phyloP scores from a whole-genome alignment of 768 basidiomycete species.

The Boletus rubroflammeus region DNA sequence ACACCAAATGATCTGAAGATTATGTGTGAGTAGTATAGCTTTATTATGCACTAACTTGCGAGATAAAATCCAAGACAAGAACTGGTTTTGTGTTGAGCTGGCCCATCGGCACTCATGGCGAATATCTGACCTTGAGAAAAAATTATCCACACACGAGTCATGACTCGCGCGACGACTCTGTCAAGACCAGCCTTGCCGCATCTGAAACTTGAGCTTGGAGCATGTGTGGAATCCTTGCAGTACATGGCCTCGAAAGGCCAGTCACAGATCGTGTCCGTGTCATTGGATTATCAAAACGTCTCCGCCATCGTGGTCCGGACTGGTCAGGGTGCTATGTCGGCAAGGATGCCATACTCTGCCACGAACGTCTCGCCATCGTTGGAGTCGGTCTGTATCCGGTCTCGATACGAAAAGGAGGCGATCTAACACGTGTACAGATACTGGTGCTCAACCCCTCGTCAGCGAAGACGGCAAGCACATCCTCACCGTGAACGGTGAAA shows the following conservation, averaged over 20 bases:
- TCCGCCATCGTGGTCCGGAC: constrained; percentile 94
- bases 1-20: too few species aligned
- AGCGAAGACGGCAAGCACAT: constrained; percentile 81
- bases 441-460: constrained; percentile 91
- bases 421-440: constrained; percentile 50
- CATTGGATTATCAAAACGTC: constrained; percentile 83
- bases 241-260: constrained; percentile 76
- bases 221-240: constrained; percentile 94
- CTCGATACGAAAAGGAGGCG: background rate
- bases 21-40: too few species aligned
- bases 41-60: too few species aligned
- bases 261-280: constrained; percentile 63
- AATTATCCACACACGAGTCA: too few species aligned
- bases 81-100: too few species aligned
- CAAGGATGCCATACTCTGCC: constrained; percentile 77
- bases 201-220: constrained; percentile 1
- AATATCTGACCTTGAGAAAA: background rate
- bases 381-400: constrained; percentile 74
- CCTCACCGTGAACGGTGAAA: constrained; percentile 96
- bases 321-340: constrained; percentile 97
- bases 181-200: background rate
- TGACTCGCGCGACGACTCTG: background rate
- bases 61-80: too few species aligned
- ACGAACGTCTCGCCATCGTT: constrained; percentile 96
- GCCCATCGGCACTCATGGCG: background rate